phyloP scores from a whole-genome alignment of 148 eudicot genomes.

The Suaeda aralocaspica region DNA sequence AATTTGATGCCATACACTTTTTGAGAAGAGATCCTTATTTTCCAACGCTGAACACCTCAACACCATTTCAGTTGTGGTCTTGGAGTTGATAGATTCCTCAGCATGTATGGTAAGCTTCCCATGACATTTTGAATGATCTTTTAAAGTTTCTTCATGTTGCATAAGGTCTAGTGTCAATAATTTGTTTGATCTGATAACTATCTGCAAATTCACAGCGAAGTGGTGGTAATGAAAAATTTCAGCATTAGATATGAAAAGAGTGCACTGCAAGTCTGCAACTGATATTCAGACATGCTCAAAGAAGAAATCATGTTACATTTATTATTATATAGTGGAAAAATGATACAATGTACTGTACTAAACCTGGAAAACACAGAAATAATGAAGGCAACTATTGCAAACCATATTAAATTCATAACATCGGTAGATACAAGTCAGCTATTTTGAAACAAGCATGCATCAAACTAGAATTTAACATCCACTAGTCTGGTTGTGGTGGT shows the following conservation, averaged over 20 bases:
- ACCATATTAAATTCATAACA: neutral
- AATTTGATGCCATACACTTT: slow-evolving; percentile 60
- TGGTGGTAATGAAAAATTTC: slow-evolving; percentile 12
- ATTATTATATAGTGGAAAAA: neutral
- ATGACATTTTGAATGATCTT: slow-evolving; percentile 32
- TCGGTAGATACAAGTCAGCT: no score
- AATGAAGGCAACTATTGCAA: neutral
- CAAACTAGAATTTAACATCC: no score
- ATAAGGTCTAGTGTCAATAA: slow-evolving; percentile 59
- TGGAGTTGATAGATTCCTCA: slow-evolving; percentile 78
- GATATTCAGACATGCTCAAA: neutral
- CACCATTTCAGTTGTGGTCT: slow-evolving; percentile 63
- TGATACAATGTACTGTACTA: neutral
- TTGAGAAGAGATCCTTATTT: slow-evolving; percentile 81
- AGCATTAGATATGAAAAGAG: neutral
- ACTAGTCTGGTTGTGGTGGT: neutral
- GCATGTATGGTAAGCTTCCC: slow-evolving; percentile 76
- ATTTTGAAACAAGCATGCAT: no score
- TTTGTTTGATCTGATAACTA: slow-evolving; percentile 57
- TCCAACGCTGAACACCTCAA: slow-evolving; percentile 88
- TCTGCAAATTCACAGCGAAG: slow-evolving; percentile 41
- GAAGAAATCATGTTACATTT: neutral
- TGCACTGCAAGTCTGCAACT: slow-evolving; percentile 3
- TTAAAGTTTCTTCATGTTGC: slow-evolving; percentile 40
- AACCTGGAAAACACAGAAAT: neutral